phyloP scores from a whole-genome alignment of 768 basidiomycete genomes.

The Lactifluus subvellereus region DNA sequence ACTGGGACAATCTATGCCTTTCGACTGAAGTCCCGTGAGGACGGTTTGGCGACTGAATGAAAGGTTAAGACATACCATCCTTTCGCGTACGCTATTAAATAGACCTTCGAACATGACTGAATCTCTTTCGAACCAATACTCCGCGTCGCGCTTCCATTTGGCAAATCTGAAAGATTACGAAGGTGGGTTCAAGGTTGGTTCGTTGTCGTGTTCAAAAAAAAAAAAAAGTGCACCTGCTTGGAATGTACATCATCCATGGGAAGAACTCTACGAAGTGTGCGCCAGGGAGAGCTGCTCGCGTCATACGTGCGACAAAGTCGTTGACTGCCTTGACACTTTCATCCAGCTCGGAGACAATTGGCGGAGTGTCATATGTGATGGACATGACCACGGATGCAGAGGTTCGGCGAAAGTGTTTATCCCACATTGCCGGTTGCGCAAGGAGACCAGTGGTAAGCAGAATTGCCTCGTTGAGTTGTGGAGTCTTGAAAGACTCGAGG shows the following conservation, averaged over 20 bases:
- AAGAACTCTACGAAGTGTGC: conserved; percentile 23
- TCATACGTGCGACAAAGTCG: conserved; percentile 14
- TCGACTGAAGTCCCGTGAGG: background rate
- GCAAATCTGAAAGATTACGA: conserved; percentile 2
- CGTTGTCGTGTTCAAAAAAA: background rate
- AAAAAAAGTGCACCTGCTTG: background rate
- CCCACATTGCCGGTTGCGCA: conserved; percentile 9
- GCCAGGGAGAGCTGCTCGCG: conserved; percentile 17
- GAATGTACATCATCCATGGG: conserved; percentile 23
- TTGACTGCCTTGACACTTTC: conserved; percentile 13
- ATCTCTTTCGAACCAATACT: conserved; percentile 19
- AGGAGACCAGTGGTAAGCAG: conserved; percentile 17
- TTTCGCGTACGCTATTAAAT: conserved; percentile 10
- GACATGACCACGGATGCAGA: conserved; percentile 21
- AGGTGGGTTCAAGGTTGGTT: background rate
- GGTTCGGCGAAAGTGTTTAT: conserved; percentile 15
- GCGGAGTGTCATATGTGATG: conserved; percentile 16
- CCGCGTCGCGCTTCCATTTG: conserved; percentile 25
- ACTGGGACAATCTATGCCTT: conserved; percentile 15
- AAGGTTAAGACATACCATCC: conserved; percentile 1
- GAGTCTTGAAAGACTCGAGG: conserved; percentile 7
- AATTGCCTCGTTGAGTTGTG: conserved; percentile 16
- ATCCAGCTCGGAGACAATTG: conserved; percentile 12
- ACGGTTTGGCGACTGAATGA: background rate
- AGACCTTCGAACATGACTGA: conserved; percentile 17